These are phyloP conservation scores for Curvularia sp. DNA, from an alignment of 2,329 filamentous ascomycete genomes.

Conservation along the genomic window DNA sequence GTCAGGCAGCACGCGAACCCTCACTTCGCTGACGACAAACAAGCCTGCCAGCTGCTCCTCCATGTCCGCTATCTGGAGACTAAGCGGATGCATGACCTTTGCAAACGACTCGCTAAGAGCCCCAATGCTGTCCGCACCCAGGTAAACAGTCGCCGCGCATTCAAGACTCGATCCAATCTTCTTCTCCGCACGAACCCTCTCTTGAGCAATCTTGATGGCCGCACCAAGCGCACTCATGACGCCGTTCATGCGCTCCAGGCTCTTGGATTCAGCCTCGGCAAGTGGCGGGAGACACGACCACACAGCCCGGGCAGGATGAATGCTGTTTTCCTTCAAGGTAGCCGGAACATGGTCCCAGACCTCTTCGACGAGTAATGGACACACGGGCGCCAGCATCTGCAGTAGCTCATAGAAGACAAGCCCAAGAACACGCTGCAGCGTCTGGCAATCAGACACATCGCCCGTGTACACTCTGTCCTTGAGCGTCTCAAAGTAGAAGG, in stretches of 20 bases:
- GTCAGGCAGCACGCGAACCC: slow-evolving; percentile 10
- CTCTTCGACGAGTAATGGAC: slow-evolving; percentile 85
- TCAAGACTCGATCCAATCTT: slow-evolving; percentile 81
- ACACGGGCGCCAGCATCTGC: slow-evolving; percentile 80
- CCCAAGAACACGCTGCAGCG: slow-evolving; percentile 64
- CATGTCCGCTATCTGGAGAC: background rate
- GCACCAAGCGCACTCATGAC: slow-evolving; percentile 60
- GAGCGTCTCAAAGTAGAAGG: slow-evolving; percentile 90
- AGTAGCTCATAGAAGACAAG: slow-evolving; percentile 74
- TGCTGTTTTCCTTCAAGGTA: slow-evolving; percentile 59
- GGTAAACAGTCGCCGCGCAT: slow-evolving; percentile 65
- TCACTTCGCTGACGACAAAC: slow-evolving; percentile 53
- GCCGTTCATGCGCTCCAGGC: slow-evolving; percentile 38
- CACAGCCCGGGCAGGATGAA: slow-evolving; percentile 35
- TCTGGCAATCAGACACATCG: slow-evolving; percentile 66
- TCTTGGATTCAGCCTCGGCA: slow-evolving; percentile 12
- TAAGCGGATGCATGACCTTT: slow-evolving; percentile 11
- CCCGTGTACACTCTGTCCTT: slow-evolving; percentile 94
- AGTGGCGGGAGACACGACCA: slow-evolving; percentile 34
- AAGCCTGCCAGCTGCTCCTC: slow-evolving; percentile 48
- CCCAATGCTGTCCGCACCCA: background rate
- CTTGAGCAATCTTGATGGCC: slow-evolving; percentile 77
- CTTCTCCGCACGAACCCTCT: slow-evolving; percentile 74
- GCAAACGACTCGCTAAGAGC: slow-evolving; percentile 4
- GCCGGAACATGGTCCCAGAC: slow-evolving; percentile 79